A percentile compares a stretch with the other conserved stretches of the same genome.
Conservation (phyloP, 768 basidiomycete genomes). For the Trametes sanguinea region DNA sequence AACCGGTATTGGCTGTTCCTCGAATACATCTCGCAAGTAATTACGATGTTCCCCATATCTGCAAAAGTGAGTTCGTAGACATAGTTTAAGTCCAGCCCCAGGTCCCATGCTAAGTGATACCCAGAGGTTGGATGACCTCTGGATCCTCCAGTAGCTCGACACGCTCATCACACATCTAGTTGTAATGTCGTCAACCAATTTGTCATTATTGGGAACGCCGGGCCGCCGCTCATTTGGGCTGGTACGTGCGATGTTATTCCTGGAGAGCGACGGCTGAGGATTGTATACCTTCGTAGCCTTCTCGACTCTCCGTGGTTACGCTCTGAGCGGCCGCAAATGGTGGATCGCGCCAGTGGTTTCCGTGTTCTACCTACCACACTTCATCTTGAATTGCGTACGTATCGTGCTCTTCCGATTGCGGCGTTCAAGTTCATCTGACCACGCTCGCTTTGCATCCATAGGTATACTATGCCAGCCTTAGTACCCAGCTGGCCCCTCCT, state of each 20-base stretch:
- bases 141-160: too few relatives aligned
- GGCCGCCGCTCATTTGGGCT: slow-evolving; percentile 12
- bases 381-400: slow-evolving; percentile 2
- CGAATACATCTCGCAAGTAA: neutral
- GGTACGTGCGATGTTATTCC: too few relatives aligned
- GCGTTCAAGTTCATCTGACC: neutral
- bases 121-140: too few relatives aligned
- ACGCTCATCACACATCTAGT: neutral
- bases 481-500: neutral
- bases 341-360: neutral
- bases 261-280: too few relatives aligned
- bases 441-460: neutral
- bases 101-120: too few relatives aligned
- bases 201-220: slow-evolving; percentile 9
- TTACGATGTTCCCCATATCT: neutral
- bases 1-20: slow-evolving; percentile 15
- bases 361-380: slow-evolving; percentile 1
- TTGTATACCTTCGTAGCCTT: slow-evolving; percentile 4
- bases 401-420: neutral
- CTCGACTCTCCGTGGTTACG: slow-evolving; percentile 12
- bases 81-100: too few relatives aligned
- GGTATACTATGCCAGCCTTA: slow-evolving; percentile 6
- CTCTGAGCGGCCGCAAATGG: slow-evolving; percentile 8
- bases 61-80: neutral
- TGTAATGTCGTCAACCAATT: slow-evolving; percentile 9